phyloP scores from a whole-genome alignment of 441 rosid species.

The Caryocar brasiliense region DNA sequence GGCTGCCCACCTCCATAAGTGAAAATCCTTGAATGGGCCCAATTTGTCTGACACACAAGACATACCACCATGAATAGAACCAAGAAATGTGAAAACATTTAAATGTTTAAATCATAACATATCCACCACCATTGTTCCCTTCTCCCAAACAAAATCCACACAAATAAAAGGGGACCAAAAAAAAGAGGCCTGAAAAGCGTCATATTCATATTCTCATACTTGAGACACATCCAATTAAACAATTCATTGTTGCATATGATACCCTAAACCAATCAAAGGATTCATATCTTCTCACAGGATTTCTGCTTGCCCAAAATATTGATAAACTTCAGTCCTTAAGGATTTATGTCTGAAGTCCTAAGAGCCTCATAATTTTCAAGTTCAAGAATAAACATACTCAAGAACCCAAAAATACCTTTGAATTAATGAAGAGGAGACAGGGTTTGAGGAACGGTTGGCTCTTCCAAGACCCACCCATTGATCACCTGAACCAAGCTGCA shows the following conservation, averaged over 20 bases:
- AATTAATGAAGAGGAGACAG: slow-evolving; percentile 36
- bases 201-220: no score
- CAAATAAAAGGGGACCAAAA: background rate
- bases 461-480: slow-evolving; percentile 36
- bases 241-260: no score
- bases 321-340: no score
- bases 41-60: slow-evolving; percentile 46
- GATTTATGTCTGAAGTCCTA: no score
- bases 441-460: slow-evolving; percentile 27
- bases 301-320: no score
- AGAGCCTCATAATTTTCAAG: no score
- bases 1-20: slow-evolving; percentile 62
- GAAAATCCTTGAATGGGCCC: slow-evolving; percentile 52
- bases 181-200: background rate
- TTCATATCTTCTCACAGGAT: no score
- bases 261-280: no score
- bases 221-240: no score
- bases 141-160: no score
- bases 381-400: background rate
- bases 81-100: background rate
- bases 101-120: background rate
- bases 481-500: slow-evolving; percentile 62
- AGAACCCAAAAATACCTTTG: slow-evolving; percentile 47
- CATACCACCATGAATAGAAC: slow-evolving; percentile 4
- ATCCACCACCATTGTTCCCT: background rate